Percentiles rank a stretch among this genome's conserved stretches.
These are phyloP conservation scores for Aspergillus floridensis DNA, from an alignment of 2,329 filamentous ascomycete species.

Conservation along the genomic window DNA sequence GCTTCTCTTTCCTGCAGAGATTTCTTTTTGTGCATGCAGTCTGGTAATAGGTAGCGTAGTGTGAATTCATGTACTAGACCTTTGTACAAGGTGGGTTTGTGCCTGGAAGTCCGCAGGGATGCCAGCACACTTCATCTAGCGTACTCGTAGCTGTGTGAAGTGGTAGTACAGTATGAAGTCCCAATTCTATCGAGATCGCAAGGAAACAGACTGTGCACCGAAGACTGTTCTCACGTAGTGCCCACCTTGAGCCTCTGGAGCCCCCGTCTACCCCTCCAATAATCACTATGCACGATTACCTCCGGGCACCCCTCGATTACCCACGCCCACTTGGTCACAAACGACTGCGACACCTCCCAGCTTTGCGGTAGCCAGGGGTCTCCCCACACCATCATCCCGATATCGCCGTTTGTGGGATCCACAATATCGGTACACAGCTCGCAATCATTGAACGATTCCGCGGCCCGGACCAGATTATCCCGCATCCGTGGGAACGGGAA, in stretches of 20 bases:
- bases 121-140: too few species aligned
- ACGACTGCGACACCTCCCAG: constrained; percentile 26
- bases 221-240: too few species aligned
- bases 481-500: constrained; percentile 7
- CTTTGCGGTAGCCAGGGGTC: constrained; percentile 21
- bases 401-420: constrained; percentile 10
- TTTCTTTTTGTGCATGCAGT: too few species aligned
- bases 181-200: too few species aligned
- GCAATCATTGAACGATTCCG: constrained; percentile 4
- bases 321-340: constrained; percentile 23
- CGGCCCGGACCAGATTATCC: constrained; percentile 5
- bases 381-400: constrained; percentile 20
- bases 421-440: constrained; percentile 9
- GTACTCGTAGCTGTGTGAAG: too few species aligned
- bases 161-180: too few species aligned
- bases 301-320: constrained; percentile 21
- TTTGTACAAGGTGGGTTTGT: too few species aligned
- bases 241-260: background rate
- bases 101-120: too few species aligned
- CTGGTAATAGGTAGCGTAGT: too few species aligned
- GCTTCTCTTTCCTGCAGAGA: too few species aligned
- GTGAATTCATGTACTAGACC: too few species aligned
- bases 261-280: constrained; percentile 4
- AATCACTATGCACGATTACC: constrained; percentile 6
- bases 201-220: too few species aligned